Evolutionary conservation across 2,329 filamentous ascomycete species (phyloP).

Genomic region (Ambrosiella cleistominuta): DNA sequence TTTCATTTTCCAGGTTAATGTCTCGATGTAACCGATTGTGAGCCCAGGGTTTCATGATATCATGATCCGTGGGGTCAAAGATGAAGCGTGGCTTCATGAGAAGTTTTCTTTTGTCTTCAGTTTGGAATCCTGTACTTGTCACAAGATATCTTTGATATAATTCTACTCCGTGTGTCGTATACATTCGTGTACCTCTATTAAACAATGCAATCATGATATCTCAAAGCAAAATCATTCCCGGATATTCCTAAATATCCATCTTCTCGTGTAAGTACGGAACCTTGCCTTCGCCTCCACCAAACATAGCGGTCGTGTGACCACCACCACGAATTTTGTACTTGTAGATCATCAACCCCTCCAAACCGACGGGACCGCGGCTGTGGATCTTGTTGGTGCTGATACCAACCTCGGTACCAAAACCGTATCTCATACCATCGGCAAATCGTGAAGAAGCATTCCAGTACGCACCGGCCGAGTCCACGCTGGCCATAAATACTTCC

Average conservation of each 20-base stretch:
- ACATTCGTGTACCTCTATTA: neutral
- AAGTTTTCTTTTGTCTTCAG: neutral
- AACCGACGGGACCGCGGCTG: constrained; percentile 74
- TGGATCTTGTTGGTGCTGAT: constrained; percentile 99
- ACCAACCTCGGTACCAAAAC: constrained; percentile 93
- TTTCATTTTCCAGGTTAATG: neutral
- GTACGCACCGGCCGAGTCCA: constrained; percentile 86
- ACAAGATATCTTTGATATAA: no score
- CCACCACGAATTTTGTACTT: constrained; percentile 80
- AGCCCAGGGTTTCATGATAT: neutral
- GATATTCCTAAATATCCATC: constrained; percentile 17
- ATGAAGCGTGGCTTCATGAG: neutral
- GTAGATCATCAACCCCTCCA: constrained; percentile 92
- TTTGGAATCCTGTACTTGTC: neutral
- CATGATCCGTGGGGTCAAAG: neutral
- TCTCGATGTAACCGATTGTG: neutral
- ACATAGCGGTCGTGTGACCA: constrained; percentile 66
- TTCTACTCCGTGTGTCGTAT: no score
- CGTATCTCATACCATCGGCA: constrained; percentile 91
- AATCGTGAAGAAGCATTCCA: constrained; percentile 94
- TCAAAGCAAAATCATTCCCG: neutral
- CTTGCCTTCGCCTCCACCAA: constrained; percentile 46
- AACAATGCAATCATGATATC: neutral
- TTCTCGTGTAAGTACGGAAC: constrained; percentile 41
- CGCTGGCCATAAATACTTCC: constrained; percentile 63